A percentile compares a stretch with the other conserved stretches of the same genome.
Conservation (phyloP, 2,329 filamentous ascomycete species). For the Scleromitrula shiraiana region DNA sequence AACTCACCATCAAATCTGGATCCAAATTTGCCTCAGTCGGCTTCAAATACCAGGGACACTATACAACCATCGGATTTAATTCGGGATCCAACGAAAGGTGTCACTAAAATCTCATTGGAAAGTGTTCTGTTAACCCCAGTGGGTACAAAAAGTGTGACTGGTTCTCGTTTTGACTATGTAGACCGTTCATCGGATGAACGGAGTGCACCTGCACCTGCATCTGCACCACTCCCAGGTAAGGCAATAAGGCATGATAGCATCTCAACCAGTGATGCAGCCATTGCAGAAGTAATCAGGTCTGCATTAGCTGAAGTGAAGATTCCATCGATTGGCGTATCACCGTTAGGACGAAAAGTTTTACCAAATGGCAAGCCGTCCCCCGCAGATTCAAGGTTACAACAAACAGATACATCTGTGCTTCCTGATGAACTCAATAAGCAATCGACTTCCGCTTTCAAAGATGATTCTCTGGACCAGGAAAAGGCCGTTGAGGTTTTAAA, state of each 20-base stretch:
- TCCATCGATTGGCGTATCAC: conserved; percentile 8
- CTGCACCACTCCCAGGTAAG: conserved; percentile 17
- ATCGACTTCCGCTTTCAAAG: neutral
- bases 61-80: conserved; percentile 22
- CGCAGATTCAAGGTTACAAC: conserved; percentile 7
- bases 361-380: conserved; percentile 16
- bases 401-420: neutral
- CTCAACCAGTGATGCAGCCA: conserved; percentile 20
- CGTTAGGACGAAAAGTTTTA: conserved; percentile 13
- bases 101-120: conserved; percentile 14
- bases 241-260: conserved; percentile 16
- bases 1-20: conserved; percentile 2
- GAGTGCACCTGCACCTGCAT: no score
- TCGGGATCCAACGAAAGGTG: conserved; percentile 7
- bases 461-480: conserved; percentile 15
- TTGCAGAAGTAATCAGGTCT: conserved; percentile 21
- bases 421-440: neutral
- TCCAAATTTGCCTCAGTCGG: conserved; percentile 9
- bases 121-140: conserved; percentile 18
- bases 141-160: conserved; percentile 11
- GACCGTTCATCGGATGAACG: conserved; percentile 5
- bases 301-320: conserved; percentile 17
- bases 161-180: conserved; percentile 10
- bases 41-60: conserved; percentile 15
- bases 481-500: conserved; percentile 21